A percentile compares a stretch with the other conserved stretches of the same genome.
These are phyloP conservation scores for Hypoxylon sp. DNA, from an alignment of 2,329 filamentous ascomycete species.

Conservation along the genomic window DNA sequence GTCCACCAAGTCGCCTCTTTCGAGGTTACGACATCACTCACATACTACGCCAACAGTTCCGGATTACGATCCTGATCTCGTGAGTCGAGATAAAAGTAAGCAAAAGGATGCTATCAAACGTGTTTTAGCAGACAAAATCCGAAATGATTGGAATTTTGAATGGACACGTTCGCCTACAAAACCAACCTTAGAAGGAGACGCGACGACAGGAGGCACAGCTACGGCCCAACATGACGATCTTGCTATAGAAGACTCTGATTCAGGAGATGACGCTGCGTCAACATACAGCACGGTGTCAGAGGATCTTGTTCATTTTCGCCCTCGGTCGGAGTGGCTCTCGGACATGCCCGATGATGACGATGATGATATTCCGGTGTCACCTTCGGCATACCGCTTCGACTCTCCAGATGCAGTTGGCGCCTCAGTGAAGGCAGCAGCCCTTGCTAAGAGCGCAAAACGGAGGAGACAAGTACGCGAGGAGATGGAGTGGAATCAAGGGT, in stretches of 20 bases:
- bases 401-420: constrained; percentile 64
- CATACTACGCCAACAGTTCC: constrained; percentile 51
- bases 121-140: constrained; percentile 68
- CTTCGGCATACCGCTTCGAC: constrained; percentile 68
- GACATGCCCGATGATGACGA: constrained; percentile 68
- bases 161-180: constrained; percentile 63
- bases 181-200: constrained; percentile 16
- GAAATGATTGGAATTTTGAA: constrained; percentile 72
- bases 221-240: constrained; percentile 31
- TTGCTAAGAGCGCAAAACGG: constrained; percentile 69
- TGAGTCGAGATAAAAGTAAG: constrained; percentile 73
- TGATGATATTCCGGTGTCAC: constrained; percentile 59
- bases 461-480: constrained; percentile 74
- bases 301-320: constrained; percentile 65
- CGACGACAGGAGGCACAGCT: constrained; percentile 6
- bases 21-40: constrained; percentile 64
- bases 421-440: constrained; percentile 59
- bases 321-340: constrained; percentile 70
- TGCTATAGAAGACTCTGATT: constrained; percentile 38
- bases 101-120: constrained; percentile 74
- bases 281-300: constrained; percentile 64
- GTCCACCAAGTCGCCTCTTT: constrained; percentile 67
- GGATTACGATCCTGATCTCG: constrained; percentile 72
- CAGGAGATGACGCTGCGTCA: constrained; percentile 62
- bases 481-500: constrained; percentile 83